These are phyloP conservation scores for Microdochium bolleyi DNA, from an alignment of 2,329 filamentous ascomycete species.

Conservation along the genomic window DNA sequence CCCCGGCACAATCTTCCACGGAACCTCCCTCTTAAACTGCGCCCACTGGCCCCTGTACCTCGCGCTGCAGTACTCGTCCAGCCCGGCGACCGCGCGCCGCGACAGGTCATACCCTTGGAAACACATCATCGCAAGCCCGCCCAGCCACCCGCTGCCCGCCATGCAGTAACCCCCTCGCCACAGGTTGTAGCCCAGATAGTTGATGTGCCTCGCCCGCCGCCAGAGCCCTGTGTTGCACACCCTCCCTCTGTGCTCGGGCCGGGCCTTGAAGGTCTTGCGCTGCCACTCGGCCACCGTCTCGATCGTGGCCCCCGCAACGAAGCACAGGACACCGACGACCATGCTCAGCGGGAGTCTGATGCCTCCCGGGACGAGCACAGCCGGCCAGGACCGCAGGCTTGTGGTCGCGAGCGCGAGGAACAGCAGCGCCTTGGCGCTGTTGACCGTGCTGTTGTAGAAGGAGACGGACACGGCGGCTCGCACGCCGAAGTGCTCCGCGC, in stretches of 20 bases:
- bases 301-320: conserved; percentile 14
- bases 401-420: conserved; percentile 42
- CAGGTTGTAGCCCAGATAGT: conserved; percentile 28
- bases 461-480: conserved; percentile 32
- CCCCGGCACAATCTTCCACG: conserved; percentile 25
- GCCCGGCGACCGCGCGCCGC: conserved; percentile 16
- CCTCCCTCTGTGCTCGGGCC: conserved; percentile 25
- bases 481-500: conserved; percentile 40
- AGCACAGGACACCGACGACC: conserved; percentile 39
- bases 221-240: conserved; percentile 28
- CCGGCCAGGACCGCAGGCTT: conserved; percentile 15
- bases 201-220: conserved; percentile 28
- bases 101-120: conserved; percentile 22
- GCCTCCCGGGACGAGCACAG: conserved; percentile 6
- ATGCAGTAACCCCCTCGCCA: conserved; percentile 22
- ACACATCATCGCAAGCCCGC: conserved; percentile 17
- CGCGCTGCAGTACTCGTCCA: conserved; percentile 28
- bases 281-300: background rate
- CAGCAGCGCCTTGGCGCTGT: conserved; percentile 46
- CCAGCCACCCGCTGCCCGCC: conserved; percentile 23
- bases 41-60: conserved; percentile 29
- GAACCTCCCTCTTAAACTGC: conserved; percentile 27
- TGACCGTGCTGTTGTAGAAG: conserved; percentile 45
- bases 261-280: background rate
- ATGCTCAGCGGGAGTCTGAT: conserved; percentile 22